A percentile compares a stretch with the other conserved stretches of the same genome.
Evolutionary conservation across 345 rosid genomes (phyloP).

Genomic region (Excoecaria cochinchinensis): DNA sequence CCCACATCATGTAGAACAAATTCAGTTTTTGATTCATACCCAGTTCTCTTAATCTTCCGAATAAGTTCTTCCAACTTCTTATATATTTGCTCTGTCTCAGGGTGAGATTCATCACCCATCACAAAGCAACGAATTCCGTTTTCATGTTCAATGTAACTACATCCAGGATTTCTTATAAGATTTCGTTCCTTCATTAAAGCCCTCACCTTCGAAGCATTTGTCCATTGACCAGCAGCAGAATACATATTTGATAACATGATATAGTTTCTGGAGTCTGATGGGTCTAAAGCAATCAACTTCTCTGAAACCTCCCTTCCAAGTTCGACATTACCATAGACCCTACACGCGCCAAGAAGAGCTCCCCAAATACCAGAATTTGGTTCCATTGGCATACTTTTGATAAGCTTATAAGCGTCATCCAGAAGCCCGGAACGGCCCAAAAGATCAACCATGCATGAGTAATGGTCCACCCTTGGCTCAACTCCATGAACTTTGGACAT

Average conservation of each 20-base stretch:
- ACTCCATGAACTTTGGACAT: slow-evolving; percentile 47
- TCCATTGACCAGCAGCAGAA: slow-evolving; percentile 63
- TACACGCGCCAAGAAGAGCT: slow-evolving; percentile 74
- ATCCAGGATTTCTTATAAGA: slow-evolving; percentile 52
- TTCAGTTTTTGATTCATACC: slow-evolving; percentile 52
- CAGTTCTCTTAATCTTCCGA: slow-evolving; percentile 42
- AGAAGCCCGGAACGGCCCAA: slow-evolving; percentile 66
- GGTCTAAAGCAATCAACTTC: slow-evolving; percentile 49
- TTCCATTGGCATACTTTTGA: slow-evolving; percentile 60
- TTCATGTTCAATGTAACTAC: slow-evolving; percentile 61
- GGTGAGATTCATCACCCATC: slow-evolving; percentile 63
- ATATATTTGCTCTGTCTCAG: slow-evolving; percentile 46
- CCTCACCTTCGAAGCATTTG: slow-evolving; percentile 53
- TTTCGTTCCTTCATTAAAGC: slow-evolving; percentile 52
- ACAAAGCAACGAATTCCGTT: slow-evolving; percentile 52
- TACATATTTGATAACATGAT: slow-evolving; percentile 65
- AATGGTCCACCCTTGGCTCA: slow-evolving; percentile 57
- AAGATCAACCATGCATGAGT: slow-evolving; percentile 78
- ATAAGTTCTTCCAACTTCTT: slow-evolving; percentile 49
- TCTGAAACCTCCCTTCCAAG: slow-evolving; percentile 60
- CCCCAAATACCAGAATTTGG: slow-evolving; percentile 79
- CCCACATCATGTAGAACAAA: slow-evolving; percentile 66
- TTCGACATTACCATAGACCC: slow-evolving; percentile 43
- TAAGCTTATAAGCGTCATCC: slow-evolving; percentile 49
- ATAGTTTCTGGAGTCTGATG: slow-evolving; percentile 63